Evolutionary conservation across 1,139 yeast genomes (phyloP).

Genomic region (Maudiozyma humilis): DNA sequence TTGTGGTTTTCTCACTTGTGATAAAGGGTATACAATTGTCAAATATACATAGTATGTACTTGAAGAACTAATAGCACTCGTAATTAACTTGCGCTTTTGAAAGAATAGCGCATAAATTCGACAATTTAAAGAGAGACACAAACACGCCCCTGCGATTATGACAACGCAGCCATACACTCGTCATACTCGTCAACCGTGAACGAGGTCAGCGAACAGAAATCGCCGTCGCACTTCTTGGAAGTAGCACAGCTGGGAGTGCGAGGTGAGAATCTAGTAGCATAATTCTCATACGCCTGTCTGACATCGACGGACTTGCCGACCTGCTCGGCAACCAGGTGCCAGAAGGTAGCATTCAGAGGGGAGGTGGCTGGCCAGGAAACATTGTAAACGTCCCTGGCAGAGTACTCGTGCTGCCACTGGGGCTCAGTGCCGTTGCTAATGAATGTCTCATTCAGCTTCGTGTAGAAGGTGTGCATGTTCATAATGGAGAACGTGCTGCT

Average conservation of each 20-base stretch:
- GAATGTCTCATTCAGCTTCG: neutral
- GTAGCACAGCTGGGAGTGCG: neutral
- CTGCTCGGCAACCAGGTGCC: conserved; percentile 1
- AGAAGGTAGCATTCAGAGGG: conserved; percentile 2
- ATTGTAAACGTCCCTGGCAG: neutral
- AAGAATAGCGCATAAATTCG: too few species aligned
- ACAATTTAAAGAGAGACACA: too few species aligned
- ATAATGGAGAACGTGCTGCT: conserved; percentile 1
- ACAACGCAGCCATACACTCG: neutral
- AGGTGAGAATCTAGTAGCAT: neutral
- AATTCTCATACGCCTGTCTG: neutral
- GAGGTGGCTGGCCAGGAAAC: neutral
- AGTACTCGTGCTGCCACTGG: neutral
- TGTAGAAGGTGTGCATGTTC: conserved; percentile 2
- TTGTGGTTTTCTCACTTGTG: too few species aligned
- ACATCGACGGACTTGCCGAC: neutral
- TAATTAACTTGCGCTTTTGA: too few species aligned
- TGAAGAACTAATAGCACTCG: too few species aligned
- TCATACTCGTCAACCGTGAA: conserved; percentile 1
- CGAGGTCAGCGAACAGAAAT: neutral
- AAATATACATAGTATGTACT: too few species aligned
- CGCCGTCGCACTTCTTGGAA: neutral
- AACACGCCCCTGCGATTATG: too few species aligned
- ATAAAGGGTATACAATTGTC: too few species aligned
- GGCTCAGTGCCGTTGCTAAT: neutral